phyloP scores from a whole-genome alignment of 2,329 filamentous ascomycete species.

The Nemania diffusa region DNA sequence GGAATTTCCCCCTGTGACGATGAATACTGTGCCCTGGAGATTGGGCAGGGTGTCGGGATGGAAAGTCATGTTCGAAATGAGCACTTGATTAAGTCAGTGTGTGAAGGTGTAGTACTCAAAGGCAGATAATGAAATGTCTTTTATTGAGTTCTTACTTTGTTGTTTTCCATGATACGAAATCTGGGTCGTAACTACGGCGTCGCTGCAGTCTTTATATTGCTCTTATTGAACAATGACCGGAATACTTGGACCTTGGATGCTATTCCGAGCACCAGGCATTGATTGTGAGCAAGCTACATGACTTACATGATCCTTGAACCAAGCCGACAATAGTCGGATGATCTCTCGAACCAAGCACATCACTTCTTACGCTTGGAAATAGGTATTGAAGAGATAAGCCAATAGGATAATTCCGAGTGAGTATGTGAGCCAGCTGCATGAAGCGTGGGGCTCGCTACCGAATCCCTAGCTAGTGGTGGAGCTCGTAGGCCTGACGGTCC shows the following conservation, averaged over 20 bases:
- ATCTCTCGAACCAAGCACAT: conserved; percentile 20
- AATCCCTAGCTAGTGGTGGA: background rate
- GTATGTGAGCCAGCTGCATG: conserved; percentile 46
- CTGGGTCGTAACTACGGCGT: conserved; percentile 33
- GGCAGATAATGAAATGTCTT: conserved; percentile 29
- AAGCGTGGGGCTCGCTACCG: conserved; percentile 28
- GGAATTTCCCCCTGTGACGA: conserved; percentile 59
- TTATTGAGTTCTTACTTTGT: conserved; percentile 34
- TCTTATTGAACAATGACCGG: background rate
- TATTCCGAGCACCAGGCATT: conserved; percentile 34
- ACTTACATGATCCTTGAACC: too few relatives aligned
- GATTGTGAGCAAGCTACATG: conserved; percentile 43
- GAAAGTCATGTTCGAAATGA: conserved; percentile 50
- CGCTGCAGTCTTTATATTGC: conserved; percentile 23
- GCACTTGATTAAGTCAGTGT: conserved; percentile 26
- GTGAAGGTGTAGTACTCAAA: conserved; percentile 33
- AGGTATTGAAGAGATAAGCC: conserved; percentile 21
- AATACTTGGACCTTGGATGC: background rate
- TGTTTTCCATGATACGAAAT: conserved; percentile 36
- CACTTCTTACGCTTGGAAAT: too few relatives aligned
- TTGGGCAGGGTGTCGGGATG: conserved; percentile 55
- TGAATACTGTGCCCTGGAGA: conserved; percentile 55
- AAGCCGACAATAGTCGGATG: too few relatives aligned
- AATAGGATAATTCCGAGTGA: conserved; percentile 35
- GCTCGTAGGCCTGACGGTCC: conserved; percentile 35